Base-by-base conservation (phyloP, 768 basidiomycete species). In the Phlegmacium glaucopus region DNA sequence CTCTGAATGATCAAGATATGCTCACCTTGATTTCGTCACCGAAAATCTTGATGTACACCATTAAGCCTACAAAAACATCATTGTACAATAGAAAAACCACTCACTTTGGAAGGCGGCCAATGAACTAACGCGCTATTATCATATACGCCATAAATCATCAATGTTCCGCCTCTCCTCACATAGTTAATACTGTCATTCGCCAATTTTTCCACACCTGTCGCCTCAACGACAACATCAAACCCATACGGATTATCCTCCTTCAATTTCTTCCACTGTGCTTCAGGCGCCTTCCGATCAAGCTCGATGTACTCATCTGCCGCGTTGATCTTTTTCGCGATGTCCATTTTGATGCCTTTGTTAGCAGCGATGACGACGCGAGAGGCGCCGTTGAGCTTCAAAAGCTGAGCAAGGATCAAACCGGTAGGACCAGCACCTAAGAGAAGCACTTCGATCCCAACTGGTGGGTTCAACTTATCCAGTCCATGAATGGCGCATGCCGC, bases 401-500 rank as follows among this genome's bases (percentile, higher is more conserved):
- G 74, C 63, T 94, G 92, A 0, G 91, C 84, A 38, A 95, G 79
- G 52, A 94, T 90, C 29, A 94, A 77, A n/a, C 92, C 76, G 0
- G 92, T 94, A 1, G 92, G 91, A 10, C 92, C 92, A n/a, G 92
- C 88, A 42, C 92, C 92, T 39, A 94, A 75, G 29, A 94, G 72
- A 44, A 95, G 79, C 15, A 87, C 90, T 42, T 93, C 90, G 34
- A 87, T 72, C 22, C 92, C 92, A 49, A 93, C 88, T 4, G 85
- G 80, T 1, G 89, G 84, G 47, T 73, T 79, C 47, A 95, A 79
- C 64, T 91, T 90, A 68, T 95, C 92, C 51, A 94, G 82, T 6
- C 92, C 92, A 63, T 95, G 92, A 42, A 95, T 80, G 27, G 93
- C 93, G 55, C 92, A 95, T 5, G 92, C 85, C 4, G 90, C 89